phyloP scores from a whole-genome alignment of 768 basidiomycete genomes.

The Panaeolus papilionaceus region DNA sequence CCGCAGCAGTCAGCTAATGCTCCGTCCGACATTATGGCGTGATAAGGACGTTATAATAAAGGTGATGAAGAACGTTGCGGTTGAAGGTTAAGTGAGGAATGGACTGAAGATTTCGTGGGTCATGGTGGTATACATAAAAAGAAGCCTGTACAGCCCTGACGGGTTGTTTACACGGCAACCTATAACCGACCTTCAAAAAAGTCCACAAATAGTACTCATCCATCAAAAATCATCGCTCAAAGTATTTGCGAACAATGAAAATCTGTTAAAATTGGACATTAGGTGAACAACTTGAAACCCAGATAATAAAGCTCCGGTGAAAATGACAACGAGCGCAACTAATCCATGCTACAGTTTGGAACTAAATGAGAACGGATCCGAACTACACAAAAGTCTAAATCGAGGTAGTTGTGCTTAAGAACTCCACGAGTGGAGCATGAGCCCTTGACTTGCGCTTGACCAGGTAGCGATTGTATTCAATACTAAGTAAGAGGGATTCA shows the following conservation, averaged over 20 bases:
- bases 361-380: too few species aligned
- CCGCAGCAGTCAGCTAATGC: conserved; percentile 16
- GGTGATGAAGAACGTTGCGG: not conserved
- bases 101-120: not conserved
- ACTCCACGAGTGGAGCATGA: too few species aligned
- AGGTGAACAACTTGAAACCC: not conserved
- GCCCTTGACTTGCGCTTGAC: too few species aligned
- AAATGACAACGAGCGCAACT: not conserved
- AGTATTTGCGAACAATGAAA: not conserved
- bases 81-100: conserved; percentile 12
- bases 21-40: not conserved
- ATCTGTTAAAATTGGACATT: not conserved
- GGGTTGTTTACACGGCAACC: not conserved
- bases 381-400: too few species aligned
- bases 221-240: too few species aligned
- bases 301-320: not conserved
- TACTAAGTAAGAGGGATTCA: too few species aligned
- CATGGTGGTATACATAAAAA: conserved; percentile 7
- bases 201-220: not conserved
- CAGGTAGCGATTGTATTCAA: too few species aligned
- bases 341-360: not conserved
- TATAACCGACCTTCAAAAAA: not conserved
- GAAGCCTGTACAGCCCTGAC: conserved; percentile 5
- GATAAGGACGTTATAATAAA: not conserved
- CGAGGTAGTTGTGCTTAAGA: too few species aligned